Percentiles rank a stretch among this genome's conserved stretches.
phyloP scores from a whole-genome alignment of 139 green algal genomes.

The Tetradesmus lagerheimii region DNA sequence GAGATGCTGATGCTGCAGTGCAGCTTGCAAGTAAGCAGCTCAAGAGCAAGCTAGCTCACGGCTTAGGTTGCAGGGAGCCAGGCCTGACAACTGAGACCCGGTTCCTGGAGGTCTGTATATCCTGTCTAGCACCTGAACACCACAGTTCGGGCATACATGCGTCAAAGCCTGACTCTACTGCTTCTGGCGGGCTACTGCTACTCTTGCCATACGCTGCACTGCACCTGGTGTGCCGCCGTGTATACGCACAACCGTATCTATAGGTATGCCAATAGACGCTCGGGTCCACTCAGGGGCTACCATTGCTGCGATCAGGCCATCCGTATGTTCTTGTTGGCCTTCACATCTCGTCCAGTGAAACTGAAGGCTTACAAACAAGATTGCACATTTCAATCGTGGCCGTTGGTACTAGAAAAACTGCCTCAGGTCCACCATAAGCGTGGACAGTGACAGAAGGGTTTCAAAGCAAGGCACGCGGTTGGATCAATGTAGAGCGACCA shows the following conservation, averaged over 20 bases:
- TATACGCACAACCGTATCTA: conserved; percentile 54
- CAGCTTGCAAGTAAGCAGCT: neutral
- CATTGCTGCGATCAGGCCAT: neutral
- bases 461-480: no score
- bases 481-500: no score
- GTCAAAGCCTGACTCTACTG: neutral
- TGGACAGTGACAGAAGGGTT: no score
- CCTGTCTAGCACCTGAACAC: conserved; percentile 50
- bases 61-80: conserved; percentile 52
- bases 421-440: no score
- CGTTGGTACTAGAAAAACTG: no score
- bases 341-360: neutral
- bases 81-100: conserved; percentile 58
- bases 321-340: neutral
- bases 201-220: neutral
- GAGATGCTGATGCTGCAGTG: neutral
- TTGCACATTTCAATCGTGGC: no score
- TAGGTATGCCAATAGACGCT: conserved; percentile 48
- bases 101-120: conserved; percentile 59
- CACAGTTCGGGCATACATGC: neutral
- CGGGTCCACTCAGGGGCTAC: conserved; percentile 56
- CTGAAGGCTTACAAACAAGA: neutral
- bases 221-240: conserved; percentile 40
- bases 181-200: neutral
- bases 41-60: conserved; percentile 52